phyloP scores from a whole-genome alignment of 2,329 filamentous ascomycete genomes.

The Diaporthe amygdali region DNA sequence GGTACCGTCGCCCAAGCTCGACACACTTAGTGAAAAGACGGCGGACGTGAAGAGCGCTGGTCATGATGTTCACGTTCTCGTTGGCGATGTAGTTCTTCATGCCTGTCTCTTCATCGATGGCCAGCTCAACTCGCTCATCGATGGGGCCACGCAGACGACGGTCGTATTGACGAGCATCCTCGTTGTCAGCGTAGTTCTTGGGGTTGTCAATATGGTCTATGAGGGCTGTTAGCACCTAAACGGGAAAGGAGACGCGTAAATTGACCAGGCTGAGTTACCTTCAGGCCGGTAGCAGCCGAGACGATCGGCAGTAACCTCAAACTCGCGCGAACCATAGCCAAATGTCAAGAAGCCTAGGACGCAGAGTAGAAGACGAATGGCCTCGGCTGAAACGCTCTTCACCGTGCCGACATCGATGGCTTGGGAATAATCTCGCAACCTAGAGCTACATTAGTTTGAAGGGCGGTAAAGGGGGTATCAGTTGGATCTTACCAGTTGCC shows the following conservation, averaged over 20 bases:
- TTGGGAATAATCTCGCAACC: constrained; percentile 86
- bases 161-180: constrained; percentile 85
- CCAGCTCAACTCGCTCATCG: constrained; percentile 78
- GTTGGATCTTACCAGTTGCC: constrained; percentile 81
- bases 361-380: constrained; percentile 87
- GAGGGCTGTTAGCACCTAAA: not conserved
- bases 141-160: constrained; percentile 80
- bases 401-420: constrained; percentile 92
- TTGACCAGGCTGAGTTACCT: constrained; percentile 36
- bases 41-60: constrained; percentile 78
- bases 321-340: constrained; percentile 82
- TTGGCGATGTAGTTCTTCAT: constrained; percentile 97
- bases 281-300: constrained; percentile 83
- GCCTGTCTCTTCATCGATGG: constrained; percentile 75
- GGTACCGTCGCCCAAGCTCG: constrained; percentile 79
- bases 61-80: constrained; percentile 78
- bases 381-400: constrained; percentile 88
- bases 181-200: constrained; percentile 87
- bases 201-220: constrained; percentile 70
- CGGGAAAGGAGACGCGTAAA: not conserved
- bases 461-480: not conserved
- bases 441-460: not conserved
- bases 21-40: constrained; percentile 76
- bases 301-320: constrained; percentile 80
- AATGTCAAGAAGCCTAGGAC: constrained; percentile 90